phyloP scores from a whole-genome alignment of 495 filamentous ascomycete genomes.

The Penicillium coprophilum region DNA sequence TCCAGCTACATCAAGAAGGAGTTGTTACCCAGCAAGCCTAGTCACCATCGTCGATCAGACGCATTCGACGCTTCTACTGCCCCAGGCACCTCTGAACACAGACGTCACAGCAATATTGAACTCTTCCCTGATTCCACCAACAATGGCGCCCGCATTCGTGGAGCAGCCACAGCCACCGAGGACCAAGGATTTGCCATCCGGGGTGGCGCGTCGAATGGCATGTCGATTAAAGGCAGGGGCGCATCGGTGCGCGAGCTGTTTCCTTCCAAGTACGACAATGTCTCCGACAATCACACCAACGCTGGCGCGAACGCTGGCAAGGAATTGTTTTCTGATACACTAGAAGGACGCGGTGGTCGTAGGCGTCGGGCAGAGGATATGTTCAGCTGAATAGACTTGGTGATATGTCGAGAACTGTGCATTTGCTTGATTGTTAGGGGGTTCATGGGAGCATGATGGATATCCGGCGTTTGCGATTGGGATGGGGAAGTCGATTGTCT shows the following conservation, averaged over 20 bases:
- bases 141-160: conserved; percentile 61
- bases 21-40: conserved; percentile 64
- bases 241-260: conserved; percentile 69
- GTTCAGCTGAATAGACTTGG: conserved; percentile 38
- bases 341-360: conserved; percentile 50
- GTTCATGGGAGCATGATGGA: conserved; percentile 21
- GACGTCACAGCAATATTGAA: conserved; percentile 41
- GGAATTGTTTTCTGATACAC: conserved; percentile 63
- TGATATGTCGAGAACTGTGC: conserved; percentile 3
- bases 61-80: conserved; percentile 55
- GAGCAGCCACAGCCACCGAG: conserved; percentile 45
- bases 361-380: conserved; percentile 52
- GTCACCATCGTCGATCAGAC: conserved; percentile 63
- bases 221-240: conserved; percentile 48
- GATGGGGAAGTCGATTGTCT: conserved; percentile 9
- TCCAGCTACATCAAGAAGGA: conserved; percentile 59
- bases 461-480: conserved; percentile 22
- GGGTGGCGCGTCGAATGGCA: conserved; percentile 55
- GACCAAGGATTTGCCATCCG: conserved; percentile 66
- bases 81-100: conserved; percentile 1
- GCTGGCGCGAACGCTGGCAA: conserved; percentile 61
- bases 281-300: conserved; percentile 47
- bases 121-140: conserved; percentile 37
- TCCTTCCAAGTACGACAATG: conserved; percentile 55
- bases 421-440: conserved; percentile 8